These are phyloP conservation scores for Aspergillus pseudotamarii DNA, from an alignment of 2,329 filamentous ascomycete species.

Conservation along the genomic window DNA sequence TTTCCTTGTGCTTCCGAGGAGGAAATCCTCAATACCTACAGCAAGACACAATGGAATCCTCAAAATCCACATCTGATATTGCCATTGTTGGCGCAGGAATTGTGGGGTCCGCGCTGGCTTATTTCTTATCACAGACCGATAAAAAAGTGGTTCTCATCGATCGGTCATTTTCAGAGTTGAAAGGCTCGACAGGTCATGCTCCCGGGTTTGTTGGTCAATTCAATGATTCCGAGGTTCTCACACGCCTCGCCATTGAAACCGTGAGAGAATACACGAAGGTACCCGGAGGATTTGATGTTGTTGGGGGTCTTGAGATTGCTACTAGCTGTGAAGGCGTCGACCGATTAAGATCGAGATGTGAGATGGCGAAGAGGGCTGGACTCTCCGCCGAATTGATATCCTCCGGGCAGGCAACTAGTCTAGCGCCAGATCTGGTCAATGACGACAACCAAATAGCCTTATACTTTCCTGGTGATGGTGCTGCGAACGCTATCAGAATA, in stretches of 20 bases:
- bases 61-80: constrained; percentile 15
- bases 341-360: constrained; percentile 20
- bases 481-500: constrained; percentile 28
- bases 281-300: constrained; percentile 29
- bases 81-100: constrained; percentile 37
- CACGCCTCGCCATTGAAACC: constrained; percentile 33
- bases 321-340: constrained; percentile 24
- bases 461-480: constrained; percentile 31
- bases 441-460: constrained; percentile 21
- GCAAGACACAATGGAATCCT: background rate
- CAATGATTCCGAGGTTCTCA: constrained; percentile 36
- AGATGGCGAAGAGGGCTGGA: constrained; percentile 23
- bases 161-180: constrained; percentile 26
- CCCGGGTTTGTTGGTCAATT: constrained; percentile 41
- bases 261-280: constrained; percentile 33
- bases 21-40: constrained; percentile 9
- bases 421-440: constrained; percentile 34
- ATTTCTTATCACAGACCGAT: constrained; percentile 28
- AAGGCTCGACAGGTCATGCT: constrained; percentile 38
- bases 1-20: background rate
- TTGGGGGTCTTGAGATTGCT: constrained; percentile 31
- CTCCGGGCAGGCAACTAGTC: constrained; percentile 20
- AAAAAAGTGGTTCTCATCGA: constrained; percentile 30
- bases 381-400: constrained; percentile 30
- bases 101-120: constrained; percentile 37